phyloP scores from a whole-genome alignment of 805 yeast genomes.

The Komagataella pseudopastoris region DNA sequence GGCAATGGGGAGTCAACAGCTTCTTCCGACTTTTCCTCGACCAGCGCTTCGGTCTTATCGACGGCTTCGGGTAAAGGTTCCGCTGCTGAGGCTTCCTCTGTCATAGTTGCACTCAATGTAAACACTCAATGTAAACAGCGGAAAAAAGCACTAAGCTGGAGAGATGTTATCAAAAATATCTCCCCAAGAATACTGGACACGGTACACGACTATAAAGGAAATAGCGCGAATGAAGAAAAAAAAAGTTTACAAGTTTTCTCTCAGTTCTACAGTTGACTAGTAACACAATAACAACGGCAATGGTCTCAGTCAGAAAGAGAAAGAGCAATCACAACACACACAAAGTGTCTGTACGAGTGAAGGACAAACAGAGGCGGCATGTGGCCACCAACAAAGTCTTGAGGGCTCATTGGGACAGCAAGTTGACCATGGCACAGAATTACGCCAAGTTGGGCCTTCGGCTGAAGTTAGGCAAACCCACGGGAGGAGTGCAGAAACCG shows the following conservation, averaged over 20 bases:
- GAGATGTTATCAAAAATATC: background rate
- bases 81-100: background rate
- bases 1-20: background rate
- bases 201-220: background rate
- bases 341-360: slow-evolving; percentile 56
- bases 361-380: slow-evolving; percentile 58
- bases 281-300: slow-evolving; percentile 2
- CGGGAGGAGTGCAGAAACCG: slow-evolving; percentile 73
- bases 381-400: slow-evolving; percentile 68
- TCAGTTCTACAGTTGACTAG: background rate
- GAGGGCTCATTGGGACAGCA: slow-evolving; percentile 83
- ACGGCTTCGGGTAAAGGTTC: background rate
- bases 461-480: slow-evolving; percentile 45
- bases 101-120: background rate
- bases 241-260: background rate
- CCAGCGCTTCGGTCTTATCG: background rate
- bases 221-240: background rate
- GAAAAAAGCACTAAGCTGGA: background rate
- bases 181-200: background rate
- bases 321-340: slow-evolving; percentile 67
- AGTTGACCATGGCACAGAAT: slow-evolving; percentile 72
- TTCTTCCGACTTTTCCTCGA: background rate
- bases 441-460: slow-evolving; percentile 72
- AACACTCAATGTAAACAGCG: background rate
- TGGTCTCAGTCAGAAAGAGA: slow-evolving; percentile 62